Conservation (phyloP, 805 yeast genomes). For the Metschnikowia drakensbergensis region DNA sequence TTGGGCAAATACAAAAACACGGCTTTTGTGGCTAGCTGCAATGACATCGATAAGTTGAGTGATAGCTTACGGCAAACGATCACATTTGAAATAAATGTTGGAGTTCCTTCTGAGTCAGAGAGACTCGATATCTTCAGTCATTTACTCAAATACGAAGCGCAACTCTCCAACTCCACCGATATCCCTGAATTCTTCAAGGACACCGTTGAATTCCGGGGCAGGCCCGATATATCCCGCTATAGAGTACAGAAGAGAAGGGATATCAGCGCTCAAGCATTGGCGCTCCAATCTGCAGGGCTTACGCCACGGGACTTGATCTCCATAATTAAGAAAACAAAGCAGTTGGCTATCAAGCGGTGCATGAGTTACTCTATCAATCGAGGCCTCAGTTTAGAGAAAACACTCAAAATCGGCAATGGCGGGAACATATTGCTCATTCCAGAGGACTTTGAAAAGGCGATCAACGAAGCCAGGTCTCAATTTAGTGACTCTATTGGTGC, state of each 20-base stretch:
- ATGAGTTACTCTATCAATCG: constrained; percentile 28
- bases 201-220: constrained; percentile 17
- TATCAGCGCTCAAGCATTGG: constrained; percentile 53
- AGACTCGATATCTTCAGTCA: constrained; percentile 59
- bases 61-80: constrained; percentile 62
- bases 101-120: constrained; percentile 78
- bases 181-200: constrained; percentile 20
- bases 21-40: constrained; percentile 60
- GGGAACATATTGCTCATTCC: constrained; percentile 54
- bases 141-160: constrained; percentile 31
- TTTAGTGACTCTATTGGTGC: constrained; percentile 96
- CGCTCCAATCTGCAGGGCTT: constrained; percentile 88
- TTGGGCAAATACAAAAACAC: constrained; percentile 40
- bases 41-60: constrained; percentile 65
- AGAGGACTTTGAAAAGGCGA: constrained; percentile 63
- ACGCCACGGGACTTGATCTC: constrained; percentile 78
- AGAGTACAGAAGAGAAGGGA: constrained; percentile 29
- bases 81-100: constrained; percentile 71
- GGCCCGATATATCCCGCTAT: constrained; percentile 16
- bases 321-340: constrained; percentile 63
- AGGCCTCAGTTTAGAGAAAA: constrained; percentile 21
- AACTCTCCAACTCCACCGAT: constrained; percentile 6
- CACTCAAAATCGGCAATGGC: constrained; percentile 47
- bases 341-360: constrained; percentile 50
- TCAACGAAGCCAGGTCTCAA: constrained; percentile 77